These are phyloP conservation scores for Mercurialis annua DNA, from an alignment of 345 rosid species.

Conservation along the genomic window DNA sequence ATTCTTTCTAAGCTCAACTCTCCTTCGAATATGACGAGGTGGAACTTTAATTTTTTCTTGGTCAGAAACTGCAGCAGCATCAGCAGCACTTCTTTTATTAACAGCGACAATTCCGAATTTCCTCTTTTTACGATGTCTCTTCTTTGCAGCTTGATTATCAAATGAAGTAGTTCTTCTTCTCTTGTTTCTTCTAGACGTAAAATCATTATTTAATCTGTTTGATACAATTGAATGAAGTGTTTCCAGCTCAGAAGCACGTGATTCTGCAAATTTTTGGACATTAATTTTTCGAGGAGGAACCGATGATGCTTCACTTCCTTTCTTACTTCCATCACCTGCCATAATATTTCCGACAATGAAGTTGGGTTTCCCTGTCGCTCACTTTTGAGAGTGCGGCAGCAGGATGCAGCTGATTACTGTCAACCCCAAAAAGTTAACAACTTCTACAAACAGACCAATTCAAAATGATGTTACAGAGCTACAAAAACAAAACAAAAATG, in stretches of 20 bases:
- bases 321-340: slow-evolving; percentile 40
- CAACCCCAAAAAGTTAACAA: too few species aligned
- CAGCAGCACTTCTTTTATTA: slow-evolving; percentile 18
- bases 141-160: slow-evolving; percentile 48
- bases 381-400: background rate
- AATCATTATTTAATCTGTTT: slow-evolving; percentile 50
- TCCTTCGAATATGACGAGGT: slow-evolving; percentile 56
- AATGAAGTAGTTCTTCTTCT: slow-evolving; percentile 78
- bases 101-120: slow-evolving; percentile 20
- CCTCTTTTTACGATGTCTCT: slow-evolving; percentile 43
- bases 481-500: too few species aligned
- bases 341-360: slow-evolving; percentile 12
- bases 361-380: background rate
- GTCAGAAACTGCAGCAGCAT: slow-evolving; percentile 17
- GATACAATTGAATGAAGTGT: slow-evolving; percentile 58
- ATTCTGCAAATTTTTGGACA: slow-evolving; percentile 63
- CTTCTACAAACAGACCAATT: too few species aligned
- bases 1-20: slow-evolving; percentile 59
- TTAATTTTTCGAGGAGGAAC: slow-evolving; percentile 57
- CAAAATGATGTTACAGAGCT: too few species aligned
- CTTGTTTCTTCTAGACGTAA: slow-evolving; percentile 61
- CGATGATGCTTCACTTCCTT: slow-evolving; percentile 20
- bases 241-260: slow-evolving; percentile 67
- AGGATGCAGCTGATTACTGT: background rate
- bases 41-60: slow-evolving; percentile 37